Evolutionary conservation across 805 yeast genomes (phyloP), one percentile per base, ranked within the genome.

Genomic region (Kodamaea nitidulidarum): DNA sequence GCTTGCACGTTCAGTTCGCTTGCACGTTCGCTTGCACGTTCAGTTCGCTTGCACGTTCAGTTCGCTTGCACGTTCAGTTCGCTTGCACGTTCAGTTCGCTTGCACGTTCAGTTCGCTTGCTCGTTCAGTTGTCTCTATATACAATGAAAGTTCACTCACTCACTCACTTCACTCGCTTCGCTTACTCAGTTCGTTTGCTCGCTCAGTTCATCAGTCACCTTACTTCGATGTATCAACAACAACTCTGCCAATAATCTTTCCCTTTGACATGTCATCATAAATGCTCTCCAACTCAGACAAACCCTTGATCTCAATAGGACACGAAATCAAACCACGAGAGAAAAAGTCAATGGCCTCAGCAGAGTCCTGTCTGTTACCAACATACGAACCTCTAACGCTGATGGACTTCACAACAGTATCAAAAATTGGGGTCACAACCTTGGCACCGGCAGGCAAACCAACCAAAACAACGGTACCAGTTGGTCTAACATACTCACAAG

Each of bases 361-460:
- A 31, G 71, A 51, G 55, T 67, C 72, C 39, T 71, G 70, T 58
- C 72, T 64, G 64, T 67, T 67, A 44, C 73, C 73, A 42, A 67
- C 72, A 44, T 67, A 67, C 24, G 73, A 67, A 49, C 72, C 72
- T 36, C 50, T 57, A 48, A 67, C 64, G 43, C 54, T 51, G 40
- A 67, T 50, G 31, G 70, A 62, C 48, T 55, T 65, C 37, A 65
- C 65, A 33, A 67, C 71, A 12, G 71, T 49, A 33, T 52, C 63
- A 42, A 67, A 67, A 26, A 67, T 66, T 32, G 66, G 60, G 5
- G 72, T 56, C 27, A 48, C 49, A 15, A 66, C 68, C 53, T 65
- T 51, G 46, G 73, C 70, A 44, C 68, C 70, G 18, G 71, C 71
- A 42, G 72, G 73, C 55, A 67, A 61, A 48, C 73, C 72, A 39